Evolutionary conservation across 768 basidiomycete genomes (phyloP), one percentile per base, ranked within the genome.

Genomic region (Lactifluus subvellereus): DNA sequence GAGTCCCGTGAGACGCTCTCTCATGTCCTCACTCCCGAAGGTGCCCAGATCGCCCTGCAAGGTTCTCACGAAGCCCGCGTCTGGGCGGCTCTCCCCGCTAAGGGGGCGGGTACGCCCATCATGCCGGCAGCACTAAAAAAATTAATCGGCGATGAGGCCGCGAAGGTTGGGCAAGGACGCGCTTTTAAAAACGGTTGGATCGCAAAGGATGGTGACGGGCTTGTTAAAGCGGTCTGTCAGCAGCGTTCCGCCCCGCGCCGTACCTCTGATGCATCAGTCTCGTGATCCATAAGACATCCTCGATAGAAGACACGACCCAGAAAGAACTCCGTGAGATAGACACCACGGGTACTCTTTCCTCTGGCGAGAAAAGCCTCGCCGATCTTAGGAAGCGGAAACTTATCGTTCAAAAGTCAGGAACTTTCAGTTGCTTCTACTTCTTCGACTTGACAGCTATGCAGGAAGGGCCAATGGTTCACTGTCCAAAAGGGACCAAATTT

Each of bases 151-250:
- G 89, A 91, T 61, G 94, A 97, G 69, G 82, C 85, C 7, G 87
- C 92, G 16, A 97, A 95, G 76, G 83, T 98, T 61, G 97, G 97
- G 0, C 97, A 98, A 77, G 89, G 89, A 9, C 84, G 89, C 67
- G 97, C 96, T 20, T 97, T 99, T 82, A 98, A 95, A 78, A 94
- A 90, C 69, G 91, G 89, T 60, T 99, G 97, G 97, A 93, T 98
- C 65, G 81, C 79, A 22, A 98, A 98, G 74, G 89, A 96, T 66
- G 92, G 90, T 8, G 82, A 84, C 66, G 91, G 89, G 20, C 84
- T 99, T 67, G 84, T 96, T 51, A 89, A 90, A 77, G 79, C 87
- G 65, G 95, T 96, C 65, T 67, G 91, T 82, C 54, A 35, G 11
- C n/a, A 65, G 60, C 43, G 30, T n/a, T 43, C 45, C 32, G 22